phyloP scores from a whole-genome alignment of 2,329 filamentous ascomycete species.

The Mycogone perniciosa region DNA sequence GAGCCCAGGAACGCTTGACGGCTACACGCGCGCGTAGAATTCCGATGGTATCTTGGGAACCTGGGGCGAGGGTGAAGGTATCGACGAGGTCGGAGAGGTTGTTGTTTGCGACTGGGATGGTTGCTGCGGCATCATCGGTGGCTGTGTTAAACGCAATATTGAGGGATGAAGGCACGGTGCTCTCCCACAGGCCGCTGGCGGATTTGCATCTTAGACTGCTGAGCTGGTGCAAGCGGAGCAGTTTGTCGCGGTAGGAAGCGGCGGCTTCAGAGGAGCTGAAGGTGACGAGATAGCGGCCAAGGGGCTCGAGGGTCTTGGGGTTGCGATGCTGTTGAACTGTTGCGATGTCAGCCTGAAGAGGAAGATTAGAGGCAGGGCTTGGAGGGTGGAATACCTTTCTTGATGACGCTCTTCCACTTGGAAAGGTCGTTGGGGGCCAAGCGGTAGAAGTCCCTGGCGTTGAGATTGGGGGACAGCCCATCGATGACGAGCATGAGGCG shows the following conservation, averaged over 20 bases:
- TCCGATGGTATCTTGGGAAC: slow-evolving; percentile 15
- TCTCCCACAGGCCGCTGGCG: slow-evolving; percentile 25
- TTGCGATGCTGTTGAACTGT: slow-evolving; percentile 59
- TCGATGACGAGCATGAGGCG: slow-evolving; percentile 48
- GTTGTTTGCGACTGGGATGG: background rate
- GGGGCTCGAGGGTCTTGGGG: slow-evolving; percentile 53
- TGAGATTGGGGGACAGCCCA: slow-evolving; percentile 52
- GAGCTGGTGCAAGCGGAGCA: slow-evolving; percentile 29
- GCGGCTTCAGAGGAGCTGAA: slow-evolving; percentile 58
- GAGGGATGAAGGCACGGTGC: slow-evolving; percentile 15
- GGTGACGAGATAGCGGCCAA: slow-evolving; percentile 62
- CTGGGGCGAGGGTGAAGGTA: slow-evolving; percentile 25
- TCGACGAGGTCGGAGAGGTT: slow-evolving; percentile 17
- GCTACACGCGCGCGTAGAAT: slow-evolving; percentile 17
- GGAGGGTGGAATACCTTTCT: slow-evolving; percentile 38
- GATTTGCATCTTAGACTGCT: slow-evolving; percentile 25
- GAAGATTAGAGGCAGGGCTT: no score
- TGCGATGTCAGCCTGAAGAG: slow-evolving; percentile 10
- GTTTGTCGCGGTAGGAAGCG: slow-evolving; percentile 46
- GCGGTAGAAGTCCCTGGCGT: slow-evolving; percentile 64
- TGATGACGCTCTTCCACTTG: slow-evolving; percentile 59
- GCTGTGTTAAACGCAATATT: background rate
- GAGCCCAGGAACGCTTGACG: slow-evolving; percentile 21
- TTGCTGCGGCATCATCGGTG: background rate
- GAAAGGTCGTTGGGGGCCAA: slow-evolving; percentile 60